Evolutionary conservation across 805 yeast species (phyloP), one percentile per base, ranked within the genome.

Genomic region (Spathaspora sp.): DNA sequence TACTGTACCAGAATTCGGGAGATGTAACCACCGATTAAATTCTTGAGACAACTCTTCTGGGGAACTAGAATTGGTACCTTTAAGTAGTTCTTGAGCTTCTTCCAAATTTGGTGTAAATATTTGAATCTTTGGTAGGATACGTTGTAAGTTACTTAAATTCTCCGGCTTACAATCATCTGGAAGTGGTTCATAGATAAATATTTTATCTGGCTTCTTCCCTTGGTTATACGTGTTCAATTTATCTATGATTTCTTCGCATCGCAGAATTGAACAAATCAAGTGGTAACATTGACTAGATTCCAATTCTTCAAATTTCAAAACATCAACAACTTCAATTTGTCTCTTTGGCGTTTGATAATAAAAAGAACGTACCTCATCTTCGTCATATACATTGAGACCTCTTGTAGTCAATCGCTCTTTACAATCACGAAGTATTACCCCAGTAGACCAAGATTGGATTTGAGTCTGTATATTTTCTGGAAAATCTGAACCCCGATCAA

Each of bases 41-140:
- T 62, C 63, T 3, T 49, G 29, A 0, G 85, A 82, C 2, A 83
- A 57, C 4, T 53, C 54, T 52, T 76, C 81, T 10, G 85, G 71
- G 1, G 65, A 56, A 7, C 66, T 55, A 2, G 89, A 86, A 43
- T 70, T 74, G 18, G 73, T 70, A 17, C 68, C 53, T 0, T 81
- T 84, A 43, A 85, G 76, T 28, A 87, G 78, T 23, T 76, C 67
- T 0, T 92, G 87, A 0, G 90, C 92, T 66, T 92, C 97, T 42
- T 86, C 85, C 7, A 90, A 82, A 65, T 92, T 92, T 0, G 98
- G 98, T 1, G 96, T 80, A 29, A 92, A 73, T 0, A 89, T 75
- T 49, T 82, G 82, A 2, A 87, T 74, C 5, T 69, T 55, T 9
- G 67, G 61, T 16, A 86, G 63, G 7, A 79, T 69, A 1, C 61